Evolutionary conservation across 75 land plant genomes (phyloP).

Genomic region (Sequoiadendron giganteum): DNA sequence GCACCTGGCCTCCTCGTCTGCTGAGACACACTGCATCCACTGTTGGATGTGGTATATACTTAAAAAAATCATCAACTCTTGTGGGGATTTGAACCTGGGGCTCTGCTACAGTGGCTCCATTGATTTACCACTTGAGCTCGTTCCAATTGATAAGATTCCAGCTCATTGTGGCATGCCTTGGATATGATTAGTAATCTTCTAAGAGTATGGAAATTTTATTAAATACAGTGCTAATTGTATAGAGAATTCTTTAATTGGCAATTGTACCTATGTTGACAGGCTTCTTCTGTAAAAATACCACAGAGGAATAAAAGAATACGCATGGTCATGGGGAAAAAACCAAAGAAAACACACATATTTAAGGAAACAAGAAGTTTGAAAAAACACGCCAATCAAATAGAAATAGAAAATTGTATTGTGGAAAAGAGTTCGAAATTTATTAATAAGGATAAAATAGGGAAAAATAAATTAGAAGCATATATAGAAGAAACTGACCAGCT

Average conservation of each 20-base stretch:
- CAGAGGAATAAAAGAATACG: background rate
- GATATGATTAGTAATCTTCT: background rate
- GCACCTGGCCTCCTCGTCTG: background rate
- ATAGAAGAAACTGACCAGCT: background rate
- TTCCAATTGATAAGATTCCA: background rate
- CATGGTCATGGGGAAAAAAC: background rate
- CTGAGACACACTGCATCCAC: background rate
- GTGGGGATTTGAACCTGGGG: background rate
- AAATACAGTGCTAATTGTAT: background rate
- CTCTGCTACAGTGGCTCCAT: too few relatives aligned
- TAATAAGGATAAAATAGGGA: background rate
- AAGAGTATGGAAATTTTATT: background rate
- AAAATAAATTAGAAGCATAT: background rate
- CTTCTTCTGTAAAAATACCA: background rate
- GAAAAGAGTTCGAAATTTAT: background rate
- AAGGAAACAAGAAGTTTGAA: too few relatives aligned
- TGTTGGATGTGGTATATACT: background rate
- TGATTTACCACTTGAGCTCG: background rate
- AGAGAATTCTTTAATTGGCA: background rate
- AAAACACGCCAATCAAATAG: background rate
- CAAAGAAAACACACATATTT: background rate
- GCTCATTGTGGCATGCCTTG: background rate
- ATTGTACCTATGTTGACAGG: background rate
- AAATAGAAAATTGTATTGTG: background rate
- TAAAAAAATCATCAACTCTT: background rate